Conservation (phyloP, 306 rosid species). For the Lablab purpureus region DNA sequence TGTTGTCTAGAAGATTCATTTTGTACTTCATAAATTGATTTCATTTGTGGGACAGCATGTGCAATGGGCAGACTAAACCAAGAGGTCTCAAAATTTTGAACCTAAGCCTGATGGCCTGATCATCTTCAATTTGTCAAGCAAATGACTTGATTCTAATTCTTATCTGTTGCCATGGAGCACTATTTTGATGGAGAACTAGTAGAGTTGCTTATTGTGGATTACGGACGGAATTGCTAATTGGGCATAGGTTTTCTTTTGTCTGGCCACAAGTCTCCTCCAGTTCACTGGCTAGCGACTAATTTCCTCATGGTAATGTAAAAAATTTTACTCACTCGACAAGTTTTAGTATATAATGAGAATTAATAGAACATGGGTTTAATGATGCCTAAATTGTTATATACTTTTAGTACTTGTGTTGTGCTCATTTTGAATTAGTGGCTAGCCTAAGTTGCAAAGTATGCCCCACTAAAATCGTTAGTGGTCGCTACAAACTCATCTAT, state of each 20-base stretch:
- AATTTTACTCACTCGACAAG: too few species aligned
- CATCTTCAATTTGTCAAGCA: background rate
- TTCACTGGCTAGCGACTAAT: too few species aligned
- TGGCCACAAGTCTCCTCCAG: too few species aligned
- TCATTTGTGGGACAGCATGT: background rate
- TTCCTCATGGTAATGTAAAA: too few species aligned
- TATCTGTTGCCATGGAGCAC: conserved; percentile 9
- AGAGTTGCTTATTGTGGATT: background rate
- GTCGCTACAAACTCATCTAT: conserved; percentile 10
- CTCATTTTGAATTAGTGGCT: conserved; percentile 3
- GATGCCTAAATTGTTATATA: background rate
- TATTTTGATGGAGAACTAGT: background rate
- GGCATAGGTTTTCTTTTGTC: background rate
- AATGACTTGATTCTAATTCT: background rate
- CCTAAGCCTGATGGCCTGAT: too few species aligned
- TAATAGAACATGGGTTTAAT: background rate
- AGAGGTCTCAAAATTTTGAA: too few species aligned
- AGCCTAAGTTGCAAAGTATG: background rate
- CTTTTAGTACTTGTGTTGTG: background rate
- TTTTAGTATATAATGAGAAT: too few species aligned
- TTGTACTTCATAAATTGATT: conserved; percentile 15
- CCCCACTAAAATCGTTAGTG: background rate
- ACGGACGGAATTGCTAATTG: background rate
- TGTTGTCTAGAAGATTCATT: conserved; percentile 19
- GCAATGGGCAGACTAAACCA: background rate